Base-by-base conservation (phyloP, 208 protist genomes). In the Trypanosoma melophagium region DNA sequence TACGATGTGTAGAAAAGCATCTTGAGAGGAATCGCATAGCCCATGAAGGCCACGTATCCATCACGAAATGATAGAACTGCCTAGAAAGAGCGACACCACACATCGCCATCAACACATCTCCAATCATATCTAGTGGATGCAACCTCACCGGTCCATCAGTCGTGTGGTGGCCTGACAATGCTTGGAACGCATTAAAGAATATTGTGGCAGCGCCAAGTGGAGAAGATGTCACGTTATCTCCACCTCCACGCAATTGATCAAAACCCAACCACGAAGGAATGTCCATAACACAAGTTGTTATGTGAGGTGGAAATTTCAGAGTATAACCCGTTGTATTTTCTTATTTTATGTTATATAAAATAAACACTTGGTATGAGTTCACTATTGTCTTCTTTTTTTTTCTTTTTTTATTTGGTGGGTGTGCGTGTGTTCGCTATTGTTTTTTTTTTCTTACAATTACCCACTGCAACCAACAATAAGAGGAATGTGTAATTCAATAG, bases 41-140 rank as follows among this genome's bases (percentile, higher is more conserved):
- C 69, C 62, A 69, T 1, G 25, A 21, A 9, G 84, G 84, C 81
- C 84, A 90, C n/a, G 63, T 72, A 21, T 81, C 62, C 4, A 52
- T 58, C 44, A 90, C 69, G 55, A 91, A 86, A 45, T 53, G 10
- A 35, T 76, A 69, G 22, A 87, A 10, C 0, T 63, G 60, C 19
- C 59, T 17, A 17, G 60, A 22, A n/a, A 57, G 2, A 52, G 53
- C 38, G 10, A 60, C 31, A 53, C 62, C 5, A 41, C 66, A 55
- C 19, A 71, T 2, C 16, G 71, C 25, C n/a, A 69, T 16, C 13
- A 63, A n/a, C 54, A 68, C n/a, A 54, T 69, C 55, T 19, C 58
- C 31, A 10, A 67, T 8, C 13, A 52, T 14, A 59, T 28, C 21
- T 25, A 60, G 21, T 9, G 38, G 10, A 21, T 57, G 66, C 7